Percentiles rank a stretch among this genome's conserved stretches.
phyloP scores from a whole-genome alignment of 2,329 filamentous ascomycete genomes.

The Chaetomium globosum region DNA sequence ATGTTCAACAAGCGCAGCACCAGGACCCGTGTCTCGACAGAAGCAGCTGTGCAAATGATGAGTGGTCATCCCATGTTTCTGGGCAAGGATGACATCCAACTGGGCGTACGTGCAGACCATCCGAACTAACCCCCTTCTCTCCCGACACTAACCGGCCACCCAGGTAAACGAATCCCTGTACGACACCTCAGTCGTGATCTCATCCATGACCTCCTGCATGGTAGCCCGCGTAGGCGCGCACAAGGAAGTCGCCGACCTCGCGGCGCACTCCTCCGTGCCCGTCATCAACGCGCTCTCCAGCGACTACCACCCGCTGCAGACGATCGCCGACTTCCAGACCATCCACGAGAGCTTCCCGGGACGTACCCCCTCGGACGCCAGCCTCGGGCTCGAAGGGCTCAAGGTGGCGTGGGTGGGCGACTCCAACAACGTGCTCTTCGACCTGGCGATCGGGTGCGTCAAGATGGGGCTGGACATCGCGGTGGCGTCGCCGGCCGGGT shows the following conservation, averaged over 20 bases:
- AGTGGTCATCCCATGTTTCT: slow-evolving; percentile 96
- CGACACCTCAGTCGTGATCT: slow-evolving; percentile 89
- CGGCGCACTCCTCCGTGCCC: slow-evolving; percentile 73
- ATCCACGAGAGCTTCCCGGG: slow-evolving; percentile 75
- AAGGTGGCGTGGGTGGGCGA: slow-evolving; percentile 97
- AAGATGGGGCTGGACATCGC: slow-evolving; percentile 86
- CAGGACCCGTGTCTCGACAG: slow-evolving; percentile 88
- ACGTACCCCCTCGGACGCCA: slow-evolving; percentile 40
- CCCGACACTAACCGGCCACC: neutral
- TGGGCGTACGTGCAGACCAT: slow-evolving; percentile 64
- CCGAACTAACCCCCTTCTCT: slow-evolving; percentile 3
- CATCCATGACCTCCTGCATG: slow-evolving; percentile 86
- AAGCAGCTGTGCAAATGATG: slow-evolving; percentile 84
- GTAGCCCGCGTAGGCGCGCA: slow-evolving; percentile 78
- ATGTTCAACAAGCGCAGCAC: slow-evolving; percentile 97
- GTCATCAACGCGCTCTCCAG: slow-evolving; percentile 89
- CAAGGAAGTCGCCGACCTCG: slow-evolving; percentile 71
- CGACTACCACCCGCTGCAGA: slow-evolving; percentile 91
- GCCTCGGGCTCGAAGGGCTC: slow-evolving; percentile 73
- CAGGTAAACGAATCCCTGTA: slow-evolving; percentile 91
- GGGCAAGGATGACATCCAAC: slow-evolving; percentile 92
- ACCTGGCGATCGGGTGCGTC: slow-evolving; percentile 82
- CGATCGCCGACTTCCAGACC: slow-evolving; percentile 90
- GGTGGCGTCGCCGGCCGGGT: slow-evolving; percentile 84
- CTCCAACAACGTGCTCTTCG: slow-evolving; percentile 95